phyloP scores from a whole-genome alignment of 176 grass and related monocot genomes.

The Pharus latifolius region DNA sequence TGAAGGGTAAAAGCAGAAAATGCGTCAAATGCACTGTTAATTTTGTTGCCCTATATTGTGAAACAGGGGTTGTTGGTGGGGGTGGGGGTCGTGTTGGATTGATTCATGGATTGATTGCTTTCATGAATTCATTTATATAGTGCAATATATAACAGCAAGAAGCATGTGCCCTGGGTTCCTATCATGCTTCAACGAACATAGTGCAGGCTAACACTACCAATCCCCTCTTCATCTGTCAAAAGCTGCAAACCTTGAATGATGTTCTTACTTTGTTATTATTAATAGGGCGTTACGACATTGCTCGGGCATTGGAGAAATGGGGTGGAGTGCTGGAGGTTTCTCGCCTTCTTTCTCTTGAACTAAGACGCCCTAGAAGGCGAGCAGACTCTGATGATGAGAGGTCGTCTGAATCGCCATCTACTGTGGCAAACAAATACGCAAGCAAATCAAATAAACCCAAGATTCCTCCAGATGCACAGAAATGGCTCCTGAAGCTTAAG shows the following conservation, averaged over 20 bases:
- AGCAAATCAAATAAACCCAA: slow-evolving; percentile 22
- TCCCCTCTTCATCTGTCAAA: neutral
- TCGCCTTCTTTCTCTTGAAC: slow-evolving; percentile 63
- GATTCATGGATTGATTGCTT: too few species aligned
- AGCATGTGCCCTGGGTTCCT: neutral
- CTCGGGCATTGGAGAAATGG: slow-evolving; percentile 93
- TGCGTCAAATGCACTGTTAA: too few species aligned
- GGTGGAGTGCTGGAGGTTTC: slow-evolving; percentile 88
- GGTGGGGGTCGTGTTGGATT: too few species aligned
- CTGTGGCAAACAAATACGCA: neutral
- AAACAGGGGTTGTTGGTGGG: too few species aligned
- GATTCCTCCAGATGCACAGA: slow-evolving; percentile 27
- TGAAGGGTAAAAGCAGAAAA: too few species aligned
- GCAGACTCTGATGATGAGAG: slow-evolving; percentile 19
- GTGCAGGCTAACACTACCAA: neutral
- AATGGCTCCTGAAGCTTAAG: slow-evolving; percentile 71
- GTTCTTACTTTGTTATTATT: neutral
- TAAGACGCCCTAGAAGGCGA: slow-evolving; percentile 40
- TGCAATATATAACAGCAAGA: neutral
- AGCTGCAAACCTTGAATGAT: neutral
- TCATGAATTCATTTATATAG: neutral
- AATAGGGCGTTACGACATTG: slow-evolving; percentile 81
- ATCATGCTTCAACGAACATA: neutral
- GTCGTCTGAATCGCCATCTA: slow-evolving; percentile 12
- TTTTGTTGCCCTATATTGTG: too few species aligned